A percentile compares a stretch with the other conserved stretches of the same genome.
Evolutionary conservation across 2,329 filamentous ascomycete species (phyloP).

Genomic region (Thermoascus crustaceus): DNA sequence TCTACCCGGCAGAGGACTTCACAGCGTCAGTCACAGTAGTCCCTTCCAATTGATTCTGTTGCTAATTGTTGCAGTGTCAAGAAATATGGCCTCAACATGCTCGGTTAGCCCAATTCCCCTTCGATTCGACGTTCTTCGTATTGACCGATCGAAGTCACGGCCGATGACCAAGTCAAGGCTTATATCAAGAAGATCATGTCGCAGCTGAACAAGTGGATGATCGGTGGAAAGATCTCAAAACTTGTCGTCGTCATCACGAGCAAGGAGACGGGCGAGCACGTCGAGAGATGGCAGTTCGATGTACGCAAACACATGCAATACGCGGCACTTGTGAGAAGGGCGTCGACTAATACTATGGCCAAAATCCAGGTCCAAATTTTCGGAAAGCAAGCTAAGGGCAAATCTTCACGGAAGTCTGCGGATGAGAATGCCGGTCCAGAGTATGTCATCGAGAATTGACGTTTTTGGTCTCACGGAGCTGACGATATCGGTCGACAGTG

Average conservation of each 20-base stretch:
- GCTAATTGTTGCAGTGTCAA: constrained; percentile 55
- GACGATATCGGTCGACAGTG: neutral
- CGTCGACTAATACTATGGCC: constrained; percentile 1
- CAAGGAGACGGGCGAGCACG: constrained; percentile 92
- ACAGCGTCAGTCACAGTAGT: constrained; percentile 56
- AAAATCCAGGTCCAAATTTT: constrained; percentile 48
- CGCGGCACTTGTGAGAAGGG: neutral
- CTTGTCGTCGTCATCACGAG: constrained; percentile 93
- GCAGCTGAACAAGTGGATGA: constrained; percentile 96
- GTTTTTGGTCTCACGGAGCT: neutral
- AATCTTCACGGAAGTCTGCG: constrained; percentile 40
- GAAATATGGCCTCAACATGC: constrained; percentile 99
- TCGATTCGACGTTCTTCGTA: too few relatives aligned
- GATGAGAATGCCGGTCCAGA: constrained; percentile 60
- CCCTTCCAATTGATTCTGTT: neutral
- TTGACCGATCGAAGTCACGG: constrained; percentile 55
- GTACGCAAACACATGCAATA: constrained; percentile 40
- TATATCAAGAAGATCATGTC: constrained; percentile 99
- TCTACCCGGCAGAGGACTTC: constrained; percentile 93
- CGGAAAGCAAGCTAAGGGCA: constrained; percentile 43
- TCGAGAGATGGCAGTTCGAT: constrained; percentile 98
- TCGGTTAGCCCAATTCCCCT: too few relatives aligned
- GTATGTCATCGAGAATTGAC: constrained; percentile 30
- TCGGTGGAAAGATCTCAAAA: constrained; percentile 92
- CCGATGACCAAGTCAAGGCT: constrained; percentile 95